A percentile compares a stretch with the other conserved stretches of the same genome.
These are phyloP conservation scores for Aspergillus sparsus DNA, from an alignment of 495 filamentous ascomycete genomes.

Conservation along the genomic window DNA sequence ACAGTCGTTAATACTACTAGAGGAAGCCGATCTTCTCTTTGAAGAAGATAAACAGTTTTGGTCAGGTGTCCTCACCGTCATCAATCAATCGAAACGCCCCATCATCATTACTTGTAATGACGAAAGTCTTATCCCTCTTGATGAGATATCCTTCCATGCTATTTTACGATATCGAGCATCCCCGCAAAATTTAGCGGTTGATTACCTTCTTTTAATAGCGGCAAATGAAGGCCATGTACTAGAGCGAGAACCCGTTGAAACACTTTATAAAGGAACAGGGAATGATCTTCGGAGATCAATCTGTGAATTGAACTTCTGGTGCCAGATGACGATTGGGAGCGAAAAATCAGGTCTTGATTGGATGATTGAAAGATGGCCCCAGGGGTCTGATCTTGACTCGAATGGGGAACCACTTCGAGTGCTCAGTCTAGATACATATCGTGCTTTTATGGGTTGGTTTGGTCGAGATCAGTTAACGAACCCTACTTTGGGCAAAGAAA, in stretches of 20 bases:
- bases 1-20: slow-evolving; percentile 91
- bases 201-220: slow-evolving; percentile 80
- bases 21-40: slow-evolving; percentile 92
- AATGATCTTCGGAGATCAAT: slow-evolving; percentile 78
- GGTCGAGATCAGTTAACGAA: slow-evolving; percentile 54
- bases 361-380: slow-evolving; percentile 76
- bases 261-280: slow-evolving; percentile 66
- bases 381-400: slow-evolving; percentile 64
- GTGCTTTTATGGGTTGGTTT: slow-evolving; percentile 74
- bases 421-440: slow-evolving; percentile 79
- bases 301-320: slow-evolving; percentile 93
- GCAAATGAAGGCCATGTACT: slow-evolving; percentile 90
- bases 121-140: slow-evolving; percentile 71
- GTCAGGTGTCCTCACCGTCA: slow-evolving; percentile 74
- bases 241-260: slow-evolving; percentile 60
- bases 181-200: slow-evolving; percentile 66
- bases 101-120: slow-evolving; percentile 95
- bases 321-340: slow-evolving; percentile 93
- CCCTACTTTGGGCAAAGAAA: slow-evolving; percentile 25
- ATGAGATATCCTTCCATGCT: slow-evolving; percentile 72
- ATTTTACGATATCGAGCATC: slow-evolving; percentile 80
- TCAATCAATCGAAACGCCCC: slow-evolving; percentile 81
- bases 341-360: slow-evolving; percentile 84
- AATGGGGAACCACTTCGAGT: slow-evolving; percentile 70
- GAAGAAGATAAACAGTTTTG: slow-evolving; percentile 96